phyloP scores from a whole-genome alignment of 345 rosid species.

The Litchi chinensis region DNA sequence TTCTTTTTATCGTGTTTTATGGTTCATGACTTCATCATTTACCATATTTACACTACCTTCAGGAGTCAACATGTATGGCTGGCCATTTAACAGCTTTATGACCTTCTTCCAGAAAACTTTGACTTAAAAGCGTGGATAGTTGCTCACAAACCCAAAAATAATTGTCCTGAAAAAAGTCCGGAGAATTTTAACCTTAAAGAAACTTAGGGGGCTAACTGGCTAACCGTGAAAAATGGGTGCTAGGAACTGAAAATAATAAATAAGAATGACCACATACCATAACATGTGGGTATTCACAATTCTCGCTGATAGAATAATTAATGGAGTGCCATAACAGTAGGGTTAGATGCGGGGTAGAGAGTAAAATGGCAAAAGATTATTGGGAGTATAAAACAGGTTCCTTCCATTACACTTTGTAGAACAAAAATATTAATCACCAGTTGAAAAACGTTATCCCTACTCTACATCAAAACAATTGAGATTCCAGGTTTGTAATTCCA shows the following conservation, averaged over 20 bases:
- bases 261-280: background rate
- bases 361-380: background rate
- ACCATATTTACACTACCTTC: background rate
- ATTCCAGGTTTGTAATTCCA: conserved; percentile 19
- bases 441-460: background rate
- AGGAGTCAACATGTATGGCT: conserved; percentile 19
- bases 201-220: background rate
- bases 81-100: conserved; percentile 35
- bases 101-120: conserved; percentile 9
- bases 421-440: background rate
- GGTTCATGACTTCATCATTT: too few species aligned
- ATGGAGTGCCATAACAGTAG: conserved; percentile 8
- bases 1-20: too few species aligned
- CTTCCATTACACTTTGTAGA: background rate
- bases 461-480: background rate
- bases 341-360: background rate
- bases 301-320: conserved; percentile 14
- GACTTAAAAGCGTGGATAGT: background rate
- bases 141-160: background rate
- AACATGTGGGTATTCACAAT: conserved; percentile 25
- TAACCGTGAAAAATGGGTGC: background rate
- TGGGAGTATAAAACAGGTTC: background rate
- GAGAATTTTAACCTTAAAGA: background rate
- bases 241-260: background rate
- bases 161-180: background rate